Base-by-base conservation (phyloP, 495 filamentous ascomycete species). In the Lasiosphaeris hirsuta region DNA sequence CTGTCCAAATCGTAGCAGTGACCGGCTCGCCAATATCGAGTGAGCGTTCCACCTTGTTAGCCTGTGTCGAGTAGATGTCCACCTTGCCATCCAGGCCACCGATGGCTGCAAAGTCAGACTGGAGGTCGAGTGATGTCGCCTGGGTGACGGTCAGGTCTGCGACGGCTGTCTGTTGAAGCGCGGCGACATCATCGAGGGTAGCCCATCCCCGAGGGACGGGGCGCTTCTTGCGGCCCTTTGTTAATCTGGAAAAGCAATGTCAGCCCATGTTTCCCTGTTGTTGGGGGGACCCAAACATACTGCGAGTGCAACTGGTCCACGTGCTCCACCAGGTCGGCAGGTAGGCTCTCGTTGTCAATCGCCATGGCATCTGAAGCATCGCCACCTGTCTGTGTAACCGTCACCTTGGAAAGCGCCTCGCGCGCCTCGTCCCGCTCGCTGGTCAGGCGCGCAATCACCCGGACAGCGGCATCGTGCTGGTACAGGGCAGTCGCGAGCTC, bases 401-500 rank as follows among this genome's bases (percentile, higher is more conserved):
- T 87, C 10, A 97, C 81, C 66, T 88, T 89, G 10, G 90, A 90
- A 35, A 97, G 79, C n/a, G 95, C 90, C 72, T 96, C 89, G 61
- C 93, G 78, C 30, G 94, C 92, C 68, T 97, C 93, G 64, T 97
- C 93, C 51, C 95, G 77, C 75, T 98, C 94, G 64, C 81, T 84
- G 14, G 90, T 88, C 67, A 98, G 67, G 34, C 95, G 83, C 40
- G 90, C 91, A 72, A 97, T 96, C 49, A 98, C 94, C 54, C 95
- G 81, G 7, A 93, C 84, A 38, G 94, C 94, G 8, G 93, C 95
- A 80, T 98, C 94, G 64, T 97, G 86, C 72, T 97, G 92, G 72
- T 98, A 98, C 37, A 98, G 81, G 11, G 94, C 90, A 1, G 91
- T 90, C 45, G 89, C 88, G 34, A 98, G 84, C 74, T 98, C 95